Base-by-base conservation (phyloP, 805 yeast species). In the Scheffersomyces spartinae region DNA sequence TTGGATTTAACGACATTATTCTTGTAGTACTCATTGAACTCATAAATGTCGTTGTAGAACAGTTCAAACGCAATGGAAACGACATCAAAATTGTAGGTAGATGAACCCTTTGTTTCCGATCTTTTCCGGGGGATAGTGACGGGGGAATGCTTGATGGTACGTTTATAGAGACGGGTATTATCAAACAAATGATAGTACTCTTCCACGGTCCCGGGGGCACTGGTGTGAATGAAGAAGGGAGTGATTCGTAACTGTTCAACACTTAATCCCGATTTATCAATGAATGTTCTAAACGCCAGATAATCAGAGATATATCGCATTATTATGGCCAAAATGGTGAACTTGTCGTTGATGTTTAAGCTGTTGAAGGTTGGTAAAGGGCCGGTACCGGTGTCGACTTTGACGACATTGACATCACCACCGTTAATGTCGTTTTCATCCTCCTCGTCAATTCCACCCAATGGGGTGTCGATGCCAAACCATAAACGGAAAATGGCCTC, bases 121-220 rank as follows among this genome's bases (percentile, higher is more conserved):
- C 65, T 39, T 30, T 49, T 53, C 25, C 50, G 49, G 9, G 67
- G 63, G 5, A 60, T 47, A 7, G 24, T 28, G 23, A 59, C 25
- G 9, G 40, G 34, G 6, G 51, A 49, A 26, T 35, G 52, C 11
- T 29, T 25, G 3, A 45, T 34, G 1, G 35, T 41, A 20, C 61
- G 43, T 27, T 52, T 56, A 43, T 73, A 74, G 26, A 74, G 45
- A 31, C 79, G 58, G 17, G 65, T 59, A 34, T 66, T 69, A 31
- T 71, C 71, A 31, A 70, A 54, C 7, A 72, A 43, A 13, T 53
- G 36, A 31, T 52, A 60, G n/a, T n/a, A n/a, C n/a, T 56, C 62
- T 20, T 44, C 52, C n/a, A 32, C 32, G 2, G 26, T 20, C 8
- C 36, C 31, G 15, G 31, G 29, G 9, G 34, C 23, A 4, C 21